A percentile compares a stretch with the other conserved stretches of the same genome.
phyloP scores from a whole-genome alignment of 345 rosid genomes.

The Eucalyptus leucophloia region DNA sequence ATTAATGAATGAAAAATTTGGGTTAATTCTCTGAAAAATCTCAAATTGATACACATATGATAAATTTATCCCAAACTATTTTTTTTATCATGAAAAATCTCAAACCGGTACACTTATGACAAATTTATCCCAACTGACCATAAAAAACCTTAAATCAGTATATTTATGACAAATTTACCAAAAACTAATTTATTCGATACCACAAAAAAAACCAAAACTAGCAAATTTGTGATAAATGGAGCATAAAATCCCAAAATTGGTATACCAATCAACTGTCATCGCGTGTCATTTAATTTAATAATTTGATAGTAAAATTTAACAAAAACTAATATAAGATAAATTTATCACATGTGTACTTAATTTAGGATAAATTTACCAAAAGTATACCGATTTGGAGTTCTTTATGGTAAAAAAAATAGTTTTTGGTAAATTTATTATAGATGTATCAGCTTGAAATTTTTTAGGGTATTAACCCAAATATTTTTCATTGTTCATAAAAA shows the following conservation, averaged over 20 bases:
- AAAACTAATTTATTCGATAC: rapidly evolving
- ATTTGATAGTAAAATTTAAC: rapidly evolving
- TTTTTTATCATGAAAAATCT: rapidly evolving
- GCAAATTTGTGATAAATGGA: rapidly evolving
- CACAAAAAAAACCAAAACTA: rapidly evolving
- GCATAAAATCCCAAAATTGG: rapidly evolving
- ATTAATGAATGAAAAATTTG: too few relatives aligned
- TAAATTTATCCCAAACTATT: rapidly evolving
- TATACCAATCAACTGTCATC: rapidly evolving
- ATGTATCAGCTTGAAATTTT: rapidly evolving
- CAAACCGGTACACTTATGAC: rapidly evolving
- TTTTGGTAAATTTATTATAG: rapidly evolving
- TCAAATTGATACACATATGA: rapidly evolving
- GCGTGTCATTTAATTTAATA: rapidly evolving
- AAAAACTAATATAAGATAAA: rapidly evolving
- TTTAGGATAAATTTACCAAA: rapidly evolving
- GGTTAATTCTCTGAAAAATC: rapidly evolving
- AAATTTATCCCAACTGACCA: rapidly evolving
- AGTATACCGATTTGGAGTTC: rapidly evolving
- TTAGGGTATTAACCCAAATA: rapidly evolving
- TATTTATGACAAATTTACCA: rapidly evolving
- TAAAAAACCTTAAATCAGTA: rapidly evolving
- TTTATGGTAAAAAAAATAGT: rapidly evolving
- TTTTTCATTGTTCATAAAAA: too few relatives aligned
- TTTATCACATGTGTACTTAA: rapidly evolving